Percentiles rank a stretch among this genome's conserved stretches.
These are phyloP conservation scores for Euclidium syriacum DNA, from an alignment of 345 rosid genomes.

Conservation along the genomic window DNA sequence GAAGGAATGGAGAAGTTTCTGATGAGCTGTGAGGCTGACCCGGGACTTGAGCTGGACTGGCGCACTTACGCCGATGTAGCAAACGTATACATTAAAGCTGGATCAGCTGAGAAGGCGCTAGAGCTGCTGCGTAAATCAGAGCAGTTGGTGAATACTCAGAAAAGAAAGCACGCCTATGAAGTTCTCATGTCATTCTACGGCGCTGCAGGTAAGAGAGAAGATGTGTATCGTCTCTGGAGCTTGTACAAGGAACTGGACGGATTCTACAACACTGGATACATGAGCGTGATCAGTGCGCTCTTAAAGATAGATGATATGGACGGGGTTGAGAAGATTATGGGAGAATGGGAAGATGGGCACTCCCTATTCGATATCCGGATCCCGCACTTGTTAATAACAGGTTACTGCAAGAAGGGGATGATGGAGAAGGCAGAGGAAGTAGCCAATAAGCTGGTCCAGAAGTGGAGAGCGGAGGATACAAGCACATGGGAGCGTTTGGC, in stretches of 20 bases:
- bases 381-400: constrained; percentile 41
- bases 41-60: constrained; percentile 37
- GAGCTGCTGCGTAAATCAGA: constrained; percentile 45
- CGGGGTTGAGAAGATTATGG: constrained; percentile 48
- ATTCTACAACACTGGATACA: constrained; percentile 39
- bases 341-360: constrained; percentile 50
- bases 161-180: constrained; percentile 31
- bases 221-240: constrained; percentile 53
- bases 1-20: constrained; percentile 55
- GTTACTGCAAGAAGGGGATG: constrained; percentile 45
- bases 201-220: constrained; percentile 39
- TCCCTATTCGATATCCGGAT: constrained; percentile 37
- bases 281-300: constrained; percentile 46
- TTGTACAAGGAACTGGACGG: constrained; percentile 36
- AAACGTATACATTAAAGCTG: constrained; percentile 45
- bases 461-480: constrained; percentile 25
- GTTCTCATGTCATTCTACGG: constrained; percentile 45
- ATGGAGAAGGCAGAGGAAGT: constrained; percentile 50
- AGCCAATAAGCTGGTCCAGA: constrained; percentile 27
- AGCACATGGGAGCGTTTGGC: constrained; percentile 41
- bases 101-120: constrained; percentile 38
- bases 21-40: constrained; percentile 41
- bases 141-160: constrained; percentile 14
- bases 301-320: constrained; percentile 47
- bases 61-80: constrained; percentile 39